Base-by-base conservation (phyloP, 805 yeast genomes). In the Metschnikowia vanudenii region DNA sequence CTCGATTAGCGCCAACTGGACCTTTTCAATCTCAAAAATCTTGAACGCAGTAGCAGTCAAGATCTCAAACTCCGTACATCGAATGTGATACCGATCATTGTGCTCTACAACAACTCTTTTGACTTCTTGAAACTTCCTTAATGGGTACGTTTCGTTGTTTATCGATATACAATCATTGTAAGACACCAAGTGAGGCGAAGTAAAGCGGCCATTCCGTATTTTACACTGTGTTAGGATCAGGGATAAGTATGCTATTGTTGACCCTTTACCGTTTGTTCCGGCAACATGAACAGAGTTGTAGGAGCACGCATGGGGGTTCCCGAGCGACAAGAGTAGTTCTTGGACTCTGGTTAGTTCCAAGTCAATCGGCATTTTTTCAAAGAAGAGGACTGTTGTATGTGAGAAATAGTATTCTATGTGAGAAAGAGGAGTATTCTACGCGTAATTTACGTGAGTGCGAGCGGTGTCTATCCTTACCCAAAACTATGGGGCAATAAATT, bases 221-320 rank as follows among this genome's bases (percentile, higher is more conserved):
- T 68, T 69, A 18, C 79, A 71, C 11, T 63, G 61, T 16, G 79
- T 73, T 19, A 91, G 64, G 2, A 84, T 72, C 14, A 89, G 80
- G 3, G 89, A 75, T 8, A 94, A 48, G 60, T 90, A 91, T 0
- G 97, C 83, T 48, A 96, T 82, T 0, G 91, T 87, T 0, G 97
- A 90, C 0, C 99, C 99, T 60, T 92, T 92, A 0, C 99, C 99
- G 61, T 92, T 92, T 8, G 98, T 92, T 0, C 99, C 99, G 0
- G 97, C 97, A 3, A 94, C 77, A 61, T 94, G 98, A 14, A 94
- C 70, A 0, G 89, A 81, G 50, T 79, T 78, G 58, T 81, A 80
- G 3, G 68, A 55, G 13, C 61, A 50, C 10, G 62, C 56, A 34
- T 88, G 94, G 0, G 96, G 97, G 56, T 81, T 78, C 0, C 88